Evolutionary conservation across 257 asterid species (phyloP).

Genomic region (Parsonsia alboflavescens): DNA sequence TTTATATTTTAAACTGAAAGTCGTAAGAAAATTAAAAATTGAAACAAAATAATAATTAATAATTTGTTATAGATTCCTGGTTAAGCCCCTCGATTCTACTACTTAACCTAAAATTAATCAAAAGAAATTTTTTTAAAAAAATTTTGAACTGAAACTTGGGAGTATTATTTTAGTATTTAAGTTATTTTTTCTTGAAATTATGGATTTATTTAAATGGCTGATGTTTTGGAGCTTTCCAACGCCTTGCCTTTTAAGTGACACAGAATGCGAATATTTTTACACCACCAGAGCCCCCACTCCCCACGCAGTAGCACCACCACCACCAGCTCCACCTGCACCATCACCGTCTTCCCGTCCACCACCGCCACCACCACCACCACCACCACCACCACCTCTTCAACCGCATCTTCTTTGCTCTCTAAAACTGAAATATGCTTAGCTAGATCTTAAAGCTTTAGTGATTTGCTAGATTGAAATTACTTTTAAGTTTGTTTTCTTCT

Average conservation of each 20-base stretch:
- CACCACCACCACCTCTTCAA: constrained; percentile 16
- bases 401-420: constrained; percentile 8
- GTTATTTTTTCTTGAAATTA: not conserved
- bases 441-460: constrained; percentile 22
- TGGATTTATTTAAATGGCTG: constrained; percentile 21
- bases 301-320: not conserved
- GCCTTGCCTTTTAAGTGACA: constrained; percentile 44
- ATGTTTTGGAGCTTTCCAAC: constrained; percentile 56
- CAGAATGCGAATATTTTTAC: constrained; percentile 37
- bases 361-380: constrained; percentile 21
- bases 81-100: too few relatives aligned
- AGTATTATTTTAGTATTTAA: too few relatives aligned
- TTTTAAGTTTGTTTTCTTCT: not conserved
- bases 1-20: too few relatives aligned
- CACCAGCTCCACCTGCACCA: not conserved
- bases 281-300: constrained; percentile 19
- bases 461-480: not conserved
- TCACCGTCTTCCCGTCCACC: constrained; percentile 11
- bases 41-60: too few relatives aligned
- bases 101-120: too few relatives aligned
- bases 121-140: too few relatives aligned
- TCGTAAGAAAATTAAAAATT: too few relatives aligned
- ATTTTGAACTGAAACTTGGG: too few relatives aligned
- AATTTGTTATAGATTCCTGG: too few relatives aligned
- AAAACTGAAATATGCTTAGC: constrained; percentile 5